Evolutionary conservation across 768 basidiomycete species (phyloP), one percentile per base, ranked within the genome.

Genomic region (Mycena vulgaris): DNA sequence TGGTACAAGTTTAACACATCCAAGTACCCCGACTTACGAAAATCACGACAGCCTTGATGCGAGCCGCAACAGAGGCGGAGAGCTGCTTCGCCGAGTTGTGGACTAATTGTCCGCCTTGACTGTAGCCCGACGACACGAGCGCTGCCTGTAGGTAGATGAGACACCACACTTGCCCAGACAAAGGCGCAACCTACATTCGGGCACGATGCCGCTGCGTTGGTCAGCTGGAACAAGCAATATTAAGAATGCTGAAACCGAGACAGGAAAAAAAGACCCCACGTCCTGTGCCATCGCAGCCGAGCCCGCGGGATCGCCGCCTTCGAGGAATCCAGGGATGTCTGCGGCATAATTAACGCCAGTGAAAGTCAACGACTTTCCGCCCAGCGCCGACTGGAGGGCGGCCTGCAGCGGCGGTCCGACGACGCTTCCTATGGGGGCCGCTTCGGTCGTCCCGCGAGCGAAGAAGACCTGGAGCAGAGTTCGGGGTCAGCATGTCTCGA

Each of bases 331-430:
- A 21, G 74, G 75, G 27, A 83, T 71, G 28, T 62, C 74, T 1
- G 84, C 83, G 0, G 83, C 71, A 40, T 85, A 85, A 57, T 79
- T 60, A 25, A 85, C 79, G 17, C 83, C 83, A 13, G 75, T 71
- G 63, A 85, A 84, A 21, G 72, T 78, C n/a, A 84, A 74, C 0
- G 80, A 74, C 68, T 74, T 77, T 1, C 76, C 69, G 1, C 75
- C 79, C 13, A 84, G 65, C 0, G 79, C 78, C 8, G 65, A 57
- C 49, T 70, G 66, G 17, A 85, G 76, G 0, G 80, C 82, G 0
- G 75, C 19, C 49, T 76, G 66, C 75, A 85, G 80, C 19, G 79
- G 80, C 11, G 83, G 83, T 5, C 83, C 84, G 23, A 84, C 82
- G 49, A 82, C 67, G 13, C 74, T 70, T 13, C 83, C 83, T 33